Evolutionary conservation across 805 yeast genomes (phyloP).

Genomic region (Sugiyamaella americana): DNA sequence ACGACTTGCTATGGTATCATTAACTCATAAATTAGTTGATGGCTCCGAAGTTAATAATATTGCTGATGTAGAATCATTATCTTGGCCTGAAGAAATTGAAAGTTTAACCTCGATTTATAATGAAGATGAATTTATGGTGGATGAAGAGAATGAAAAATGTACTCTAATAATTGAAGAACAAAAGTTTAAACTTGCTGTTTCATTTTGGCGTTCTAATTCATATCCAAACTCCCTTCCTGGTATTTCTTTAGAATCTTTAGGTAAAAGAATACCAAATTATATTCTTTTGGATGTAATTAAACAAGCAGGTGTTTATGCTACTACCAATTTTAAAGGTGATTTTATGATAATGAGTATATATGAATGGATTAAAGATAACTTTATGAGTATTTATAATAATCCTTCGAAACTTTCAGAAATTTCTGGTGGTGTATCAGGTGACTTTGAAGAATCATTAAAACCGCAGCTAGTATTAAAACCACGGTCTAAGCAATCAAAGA

Average conservation of each 20-base stretch:
- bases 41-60: not conserved
- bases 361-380: constrained; percentile 71
- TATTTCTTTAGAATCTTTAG: constrained; percentile 43
- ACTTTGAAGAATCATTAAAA: constrained; percentile 13
- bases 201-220: constrained; percentile 40
- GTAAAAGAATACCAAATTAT: constrained; percentile 28
- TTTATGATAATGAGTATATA: constrained; percentile 60
- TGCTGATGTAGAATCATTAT: constrained; percentile 24
- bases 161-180: constrained; percentile 3
- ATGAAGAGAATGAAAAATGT: constrained; percentile 10
- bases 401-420: constrained; percentile 64
- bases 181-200: not conserved
- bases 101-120: constrained; percentile 54
- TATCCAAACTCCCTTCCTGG: constrained; percentile 75
- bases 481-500: not conserved
- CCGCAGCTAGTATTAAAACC: too few relatives aligned
- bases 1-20: constrained; percentile 41
- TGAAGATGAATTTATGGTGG: constrained; percentile 35
- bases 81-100: constrained; percentile 75
- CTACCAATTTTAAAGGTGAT: constrained; percentile 49
- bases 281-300: constrained; percentile 32
- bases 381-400: constrained; percentile 50
- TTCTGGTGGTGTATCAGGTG: constrained; percentile 28
- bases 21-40: constrained; percentile 26
- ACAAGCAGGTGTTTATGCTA: constrained; percentile 28